Conservation (phyloP, 2,329 filamentous ascomycete species). For the Xylaria sp. region DNA sequence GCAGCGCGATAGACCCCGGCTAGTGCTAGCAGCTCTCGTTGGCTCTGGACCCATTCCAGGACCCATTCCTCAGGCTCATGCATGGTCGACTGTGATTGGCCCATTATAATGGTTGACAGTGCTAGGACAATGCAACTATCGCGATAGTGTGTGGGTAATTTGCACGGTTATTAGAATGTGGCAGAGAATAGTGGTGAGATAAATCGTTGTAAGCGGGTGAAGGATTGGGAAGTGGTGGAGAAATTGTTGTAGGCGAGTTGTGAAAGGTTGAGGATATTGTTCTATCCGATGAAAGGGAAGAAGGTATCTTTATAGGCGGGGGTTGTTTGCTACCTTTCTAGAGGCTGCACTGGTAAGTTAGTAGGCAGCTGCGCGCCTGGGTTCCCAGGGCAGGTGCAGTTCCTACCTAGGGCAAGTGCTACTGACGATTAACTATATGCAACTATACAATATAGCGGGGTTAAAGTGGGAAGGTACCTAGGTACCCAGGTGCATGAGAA, state of each 20-base stretch:
- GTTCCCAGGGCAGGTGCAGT: neutral
- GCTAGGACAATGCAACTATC: constrained; percentile 36
- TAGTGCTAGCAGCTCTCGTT: neutral
- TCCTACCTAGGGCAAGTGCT: neutral
- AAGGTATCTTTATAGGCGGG: neutral
- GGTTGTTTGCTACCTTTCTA: no score
- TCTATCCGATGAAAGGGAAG: neutral
- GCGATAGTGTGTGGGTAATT: neutral
- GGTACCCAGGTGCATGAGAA: neutral
- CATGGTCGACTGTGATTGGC: no score
- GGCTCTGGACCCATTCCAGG: neutral
- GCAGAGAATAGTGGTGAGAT: no score
- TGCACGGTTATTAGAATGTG: constrained; percentile 1
- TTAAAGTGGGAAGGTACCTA: neutral
- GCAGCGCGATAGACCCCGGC: no score
- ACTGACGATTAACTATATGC: neutral
- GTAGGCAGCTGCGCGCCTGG: neutral
- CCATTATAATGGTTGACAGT: no score
- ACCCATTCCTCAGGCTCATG: neutral
- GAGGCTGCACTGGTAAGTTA: no score
- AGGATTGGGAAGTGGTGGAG: neutral
- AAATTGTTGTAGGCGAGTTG: neutral
- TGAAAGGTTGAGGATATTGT: neutral
- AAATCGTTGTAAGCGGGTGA: constrained; percentile 14
- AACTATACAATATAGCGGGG: constrained; percentile 28